Base-by-base conservation (phyloP, 1,139 yeast species). In the Williopsis jadinii region DNA sequence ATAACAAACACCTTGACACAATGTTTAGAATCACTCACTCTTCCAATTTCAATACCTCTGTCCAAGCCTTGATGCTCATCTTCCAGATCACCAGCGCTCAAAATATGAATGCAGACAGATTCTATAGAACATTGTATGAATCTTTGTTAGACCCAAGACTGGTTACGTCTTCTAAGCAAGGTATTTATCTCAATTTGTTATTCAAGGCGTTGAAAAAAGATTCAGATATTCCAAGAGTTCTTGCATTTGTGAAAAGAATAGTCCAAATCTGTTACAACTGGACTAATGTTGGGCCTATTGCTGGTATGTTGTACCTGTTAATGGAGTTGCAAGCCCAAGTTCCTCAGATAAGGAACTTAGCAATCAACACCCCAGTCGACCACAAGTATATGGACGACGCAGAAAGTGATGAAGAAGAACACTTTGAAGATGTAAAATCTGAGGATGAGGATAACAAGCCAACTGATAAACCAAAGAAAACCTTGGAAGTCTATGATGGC, bases 21-120 rank as follows among this genome's bases (percentile, higher is more conserved):
- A 68, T 92, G 44, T 94, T 84, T 70, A 79, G 79, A 56, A 90
- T 92, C 56, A 90, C 97, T 3, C 97, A 92, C 61, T 84, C 96
- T 19, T 79, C 95, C 28, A 94, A 94, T 61, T 90, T 92, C 69
- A 88, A 87, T 61, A 92, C 98, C 3, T 82, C 95, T 9, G 81
- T 94, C 29, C 98, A 94, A 67, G 95, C 98, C 0, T 72, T 94
- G 50, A 81, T 84, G 28, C 75, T 92, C 55, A 78, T 92, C 41
- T 79, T 83, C 61, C 96, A 87, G 58, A 84, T 92, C 47, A 68
- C 77, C 15, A 56, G 73, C 26, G 68, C 70, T 45, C 85, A 83
- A 48, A 67, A 70, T 28, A 63, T 80, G 52, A 70, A 74, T 51
- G 61, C 77, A 24, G 95, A 86, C 58, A 75, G 98, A 58, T 94